These are phyloP conservation scores for Penicillium carneum DNA, from an alignment of 2,329 filamentous ascomycete species.

Conservation along the genomic window DNA sequence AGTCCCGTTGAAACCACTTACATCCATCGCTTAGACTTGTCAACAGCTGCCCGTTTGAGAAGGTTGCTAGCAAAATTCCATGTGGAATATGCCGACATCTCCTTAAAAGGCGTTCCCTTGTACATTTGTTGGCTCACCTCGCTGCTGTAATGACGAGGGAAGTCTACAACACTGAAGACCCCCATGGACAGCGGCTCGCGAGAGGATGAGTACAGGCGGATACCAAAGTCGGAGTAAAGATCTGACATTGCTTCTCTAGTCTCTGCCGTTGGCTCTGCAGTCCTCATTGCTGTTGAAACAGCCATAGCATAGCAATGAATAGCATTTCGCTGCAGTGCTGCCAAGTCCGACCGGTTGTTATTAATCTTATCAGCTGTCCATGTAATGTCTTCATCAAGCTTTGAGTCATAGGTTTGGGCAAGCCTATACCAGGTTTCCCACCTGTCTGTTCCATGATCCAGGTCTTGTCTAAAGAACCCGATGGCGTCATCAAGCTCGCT, in stretches of 20 bases:
- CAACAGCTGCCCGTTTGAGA: conserved; percentile 65
- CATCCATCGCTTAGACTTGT: conserved; percentile 70
- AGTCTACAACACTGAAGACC: conserved; percentile 68
- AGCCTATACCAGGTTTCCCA: conserved; percentile 93
- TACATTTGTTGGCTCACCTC: conserved; percentile 63
- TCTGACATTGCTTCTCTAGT: conserved; percentile 66
- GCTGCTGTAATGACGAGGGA: conserved; percentile 67
- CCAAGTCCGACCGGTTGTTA: conserved; percentile 76
- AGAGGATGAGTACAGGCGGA: conserved; percentile 72
- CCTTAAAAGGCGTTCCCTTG: conserved; percentile 63
- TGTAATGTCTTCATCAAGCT: conserved; percentile 83
- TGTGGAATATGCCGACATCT: conserved; percentile 65
- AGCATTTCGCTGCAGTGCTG: conserved; percentile 76
- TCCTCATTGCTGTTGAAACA: conserved; percentile 66
- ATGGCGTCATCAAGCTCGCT: conserved; percentile 84
- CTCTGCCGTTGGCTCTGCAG: conserved; percentile 62
- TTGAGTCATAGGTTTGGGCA: conserved; percentile 85
- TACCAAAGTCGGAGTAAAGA: conserved; percentile 72
- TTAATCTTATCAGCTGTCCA: conserved; percentile 94
- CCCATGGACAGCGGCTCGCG: conserved; percentile 73
- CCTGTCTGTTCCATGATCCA: conserved; percentile 79
- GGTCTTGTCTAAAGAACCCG: conserved; percentile 78
- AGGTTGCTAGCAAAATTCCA: conserved; percentile 71
- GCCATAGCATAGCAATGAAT: conserved; percentile 84
- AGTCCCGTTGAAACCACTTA: conserved; percentile 46